Percentiles rank a stretch among this genome's conserved stretches.
These are phyloP conservation scores for Blastosporella zonata DNA, from an alignment of 1,284 basidiomycete species.

Conservation along the genomic window DNA sequence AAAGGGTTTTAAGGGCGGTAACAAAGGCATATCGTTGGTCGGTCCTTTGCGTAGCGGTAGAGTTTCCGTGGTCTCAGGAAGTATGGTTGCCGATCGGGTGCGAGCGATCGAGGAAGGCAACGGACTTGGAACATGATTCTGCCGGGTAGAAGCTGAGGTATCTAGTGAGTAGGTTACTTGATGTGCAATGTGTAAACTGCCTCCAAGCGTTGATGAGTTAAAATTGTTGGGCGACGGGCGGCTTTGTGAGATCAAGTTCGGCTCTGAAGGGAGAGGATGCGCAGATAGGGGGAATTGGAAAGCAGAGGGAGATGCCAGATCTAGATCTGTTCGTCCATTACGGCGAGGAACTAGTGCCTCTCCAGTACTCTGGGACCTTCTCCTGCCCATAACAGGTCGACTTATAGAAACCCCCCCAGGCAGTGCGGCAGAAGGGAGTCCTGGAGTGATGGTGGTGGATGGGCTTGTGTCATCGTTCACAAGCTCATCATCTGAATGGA, in stretches of 20 bases:
- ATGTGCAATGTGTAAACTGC: conserved; percentile 35
- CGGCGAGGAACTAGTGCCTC: conserved; percentile 26
- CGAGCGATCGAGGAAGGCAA: conserved; percentile 39
- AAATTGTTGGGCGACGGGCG: conserved; percentile 31
- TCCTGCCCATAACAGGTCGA: conserved; percentile 21
- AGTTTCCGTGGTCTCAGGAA: conserved; percentile 32
- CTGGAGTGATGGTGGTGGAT: conserved; percentile 14
- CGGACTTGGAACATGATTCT: conserved; percentile 28
- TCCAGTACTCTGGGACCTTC: conserved; percentile 43
- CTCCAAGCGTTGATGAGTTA: conserved; percentile 20
- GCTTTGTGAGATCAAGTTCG: conserved; percentile 16
- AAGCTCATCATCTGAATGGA: conserved; percentile 8
- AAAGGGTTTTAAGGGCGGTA: conserved; percentile 46
- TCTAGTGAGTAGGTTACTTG: conserved; percentile 56
- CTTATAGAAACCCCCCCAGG: conserved; percentile 5
- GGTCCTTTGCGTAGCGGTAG: conserved; percentile 8
- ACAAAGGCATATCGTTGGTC: conserved; percentile 23
- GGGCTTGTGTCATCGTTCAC: conserved; percentile 12
- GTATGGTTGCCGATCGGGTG: conserved; percentile 49
- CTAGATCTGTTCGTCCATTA: conserved; percentile 26
- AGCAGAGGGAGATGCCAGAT: conserved; percentile 39
- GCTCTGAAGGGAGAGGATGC: conserved; percentile 16
- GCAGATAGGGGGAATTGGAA: conserved; percentile 41
- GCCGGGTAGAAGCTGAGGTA: conserved; percentile 35
- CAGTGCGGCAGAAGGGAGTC: conserved; percentile 16